Evolutionary conservation across 768 basidiomycete species (phyloP).

Genomic region (Chalciporus pseudorubinellus): DNA sequence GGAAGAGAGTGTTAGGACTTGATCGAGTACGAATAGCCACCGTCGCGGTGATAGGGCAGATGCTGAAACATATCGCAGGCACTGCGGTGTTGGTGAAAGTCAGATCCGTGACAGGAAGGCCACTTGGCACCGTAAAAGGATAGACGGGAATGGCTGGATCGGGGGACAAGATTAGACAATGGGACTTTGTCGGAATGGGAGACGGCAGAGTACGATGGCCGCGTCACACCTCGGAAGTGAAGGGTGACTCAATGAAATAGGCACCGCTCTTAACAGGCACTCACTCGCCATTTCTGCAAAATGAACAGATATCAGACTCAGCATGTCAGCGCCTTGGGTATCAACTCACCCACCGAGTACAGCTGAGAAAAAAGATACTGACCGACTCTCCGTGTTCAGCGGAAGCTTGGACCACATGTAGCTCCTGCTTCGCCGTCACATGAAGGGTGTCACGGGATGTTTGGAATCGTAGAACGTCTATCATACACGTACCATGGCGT

Average conservation of each 20-base stretch:
- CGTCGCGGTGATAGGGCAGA: slow-evolving; percentile 31
- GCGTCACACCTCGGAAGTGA: slow-evolving; percentile 22
- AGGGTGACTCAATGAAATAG: slow-evolving; percentile 5
- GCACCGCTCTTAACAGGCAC: slow-evolving; percentile 23
- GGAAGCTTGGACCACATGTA: slow-evolving; percentile 4
- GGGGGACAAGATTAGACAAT: slow-evolving; percentile 21
- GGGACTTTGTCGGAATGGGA: slow-evolving; percentile 15
- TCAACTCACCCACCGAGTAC: slow-evolving; percentile 13
- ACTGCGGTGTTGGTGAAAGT: slow-evolving; percentile 28
- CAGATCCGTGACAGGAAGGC: slow-evolving; percentile 29
- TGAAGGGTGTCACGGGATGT: too few species aligned
- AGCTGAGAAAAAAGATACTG: slow-evolving; percentile 2
- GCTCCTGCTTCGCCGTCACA: too few species aligned
- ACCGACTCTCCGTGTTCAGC: slow-evolving; percentile 18
- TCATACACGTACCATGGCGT: slow-evolving; percentile 9
- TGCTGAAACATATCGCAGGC: slow-evolving; percentile 37
- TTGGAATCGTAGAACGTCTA: slow-evolving; percentile 12
- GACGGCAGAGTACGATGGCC: slow-evolving; percentile 19
- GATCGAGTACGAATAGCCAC: slow-evolving; percentile 31
- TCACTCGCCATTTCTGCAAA: slow-evolving; percentile 23
- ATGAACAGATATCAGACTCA: slow-evolving; percentile 15
- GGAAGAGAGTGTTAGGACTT: slow-evolving; percentile 28
- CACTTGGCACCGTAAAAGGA: slow-evolving; percentile 26
- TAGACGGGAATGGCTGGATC: slow-evolving; percentile 15
- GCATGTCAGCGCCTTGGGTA: slow-evolving; percentile 20